These are phyloP conservation scores for Neonectria faginata DNA, from an alignment of 2,329 filamentous ascomycete genomes.

Conservation along the genomic window DNA sequence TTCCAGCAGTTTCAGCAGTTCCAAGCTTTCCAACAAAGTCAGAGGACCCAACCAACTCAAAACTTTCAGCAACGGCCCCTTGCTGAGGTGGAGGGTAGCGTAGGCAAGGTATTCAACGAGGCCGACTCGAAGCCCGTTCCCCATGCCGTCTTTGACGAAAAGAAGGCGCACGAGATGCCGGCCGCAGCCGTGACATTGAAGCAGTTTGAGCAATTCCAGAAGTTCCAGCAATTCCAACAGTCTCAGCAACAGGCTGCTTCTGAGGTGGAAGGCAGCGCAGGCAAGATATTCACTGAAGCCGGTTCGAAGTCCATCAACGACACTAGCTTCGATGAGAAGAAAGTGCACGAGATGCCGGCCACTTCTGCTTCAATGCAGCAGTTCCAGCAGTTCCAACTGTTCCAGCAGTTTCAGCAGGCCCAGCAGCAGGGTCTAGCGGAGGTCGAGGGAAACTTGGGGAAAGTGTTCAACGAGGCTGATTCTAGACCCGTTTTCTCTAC, in stretches of 20 bases:
- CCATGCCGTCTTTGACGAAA: too few species aligned
- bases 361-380: neutral
- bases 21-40: neutral
- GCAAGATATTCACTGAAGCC: neutral
- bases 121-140: neutral
- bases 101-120: neutral
- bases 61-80: neutral
- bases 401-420: neutral
- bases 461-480: conserved; percentile 19
- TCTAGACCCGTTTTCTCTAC: neutral
- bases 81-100: conserved; percentile 15
- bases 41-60: neutral
- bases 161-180: too few species aligned
- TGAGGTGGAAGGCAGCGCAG: conserved; percentile 14
- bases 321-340: too few species aligned
- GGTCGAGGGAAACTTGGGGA: conserved; percentile 7
- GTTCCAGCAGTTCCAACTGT: neutral
- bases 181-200: neutral
- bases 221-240: neutral
- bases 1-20: conserved; percentile 1
- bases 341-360: neutral
- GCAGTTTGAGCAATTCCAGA: neutral
- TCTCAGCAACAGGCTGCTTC: neutral
- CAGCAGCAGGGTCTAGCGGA: conserved; percentile 2
- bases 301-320: neutral